Conservation (phyloP, 192 early-diverging fungal genomes). For the Allomyces arbusculus region DNA sequence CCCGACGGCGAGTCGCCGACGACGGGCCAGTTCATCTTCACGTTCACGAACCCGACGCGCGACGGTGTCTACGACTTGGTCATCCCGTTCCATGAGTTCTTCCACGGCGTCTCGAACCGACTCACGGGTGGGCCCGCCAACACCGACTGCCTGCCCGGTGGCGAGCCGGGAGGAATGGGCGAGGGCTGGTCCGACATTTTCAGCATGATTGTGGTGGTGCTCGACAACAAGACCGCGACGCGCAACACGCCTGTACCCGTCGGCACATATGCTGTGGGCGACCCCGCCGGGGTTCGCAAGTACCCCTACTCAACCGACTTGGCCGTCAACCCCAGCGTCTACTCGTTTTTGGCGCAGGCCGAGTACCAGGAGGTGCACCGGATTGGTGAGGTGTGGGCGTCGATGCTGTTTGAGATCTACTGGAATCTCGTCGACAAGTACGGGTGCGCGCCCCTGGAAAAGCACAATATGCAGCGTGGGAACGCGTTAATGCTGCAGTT, state of each 20-base stretch:
- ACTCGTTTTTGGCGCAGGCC: too few species aligned
- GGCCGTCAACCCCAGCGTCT: conserved; percentile 9
- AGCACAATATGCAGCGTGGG: conserved; percentile 7
- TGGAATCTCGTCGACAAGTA: conserved; percentile 33
- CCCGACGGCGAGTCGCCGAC: conserved; percentile 67
- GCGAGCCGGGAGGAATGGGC: conserved; percentile 77
- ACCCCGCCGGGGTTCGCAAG: conserved; percentile 2
- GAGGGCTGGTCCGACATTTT: conserved; percentile 95
- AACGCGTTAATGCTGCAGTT: conserved; percentile 25
- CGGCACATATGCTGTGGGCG: conserved; percentile 16
- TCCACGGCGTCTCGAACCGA: conserved; percentile 77
- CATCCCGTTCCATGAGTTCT: conserved; percentile 83
- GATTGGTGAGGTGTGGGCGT: neutral
- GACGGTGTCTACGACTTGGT: conserved; percentile 82
- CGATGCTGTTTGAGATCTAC: conserved; percentile 12
- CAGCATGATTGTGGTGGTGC: conserved; percentile 27
- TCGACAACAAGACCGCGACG: conserved; percentile 14
- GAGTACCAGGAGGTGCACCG: neutral
- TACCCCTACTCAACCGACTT: conserved; percentile 22
- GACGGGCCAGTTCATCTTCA: conserved; percentile 94
- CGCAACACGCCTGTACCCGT: conserved; percentile 18
- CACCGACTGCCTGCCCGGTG: conserved; percentile 66
- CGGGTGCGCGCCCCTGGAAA: conserved; percentile 13
- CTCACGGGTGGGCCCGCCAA: conserved; percentile 84
- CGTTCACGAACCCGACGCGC: conserved; percentile 38